Conservation (phyloP, 345 rosid genomes). For the Aethionema arabicum region DNA sequence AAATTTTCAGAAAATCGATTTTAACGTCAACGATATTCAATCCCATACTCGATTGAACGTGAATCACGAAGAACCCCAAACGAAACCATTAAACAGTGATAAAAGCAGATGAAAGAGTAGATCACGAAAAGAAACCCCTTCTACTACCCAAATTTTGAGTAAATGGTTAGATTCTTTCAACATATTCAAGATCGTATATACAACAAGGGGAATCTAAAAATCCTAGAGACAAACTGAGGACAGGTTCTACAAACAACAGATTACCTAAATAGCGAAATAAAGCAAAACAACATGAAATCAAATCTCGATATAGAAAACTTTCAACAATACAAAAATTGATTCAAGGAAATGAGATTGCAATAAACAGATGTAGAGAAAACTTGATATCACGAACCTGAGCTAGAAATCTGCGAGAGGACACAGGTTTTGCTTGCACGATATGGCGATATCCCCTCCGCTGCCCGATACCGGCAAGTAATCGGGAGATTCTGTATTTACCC, state of each 20-base stretch:
- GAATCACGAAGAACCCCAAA: slow-evolving; percentile 5
- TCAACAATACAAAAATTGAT: too few species aligned
- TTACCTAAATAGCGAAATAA: background rate
- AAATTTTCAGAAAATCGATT: slow-evolving; percentile 21
- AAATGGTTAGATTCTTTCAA: too few species aligned
- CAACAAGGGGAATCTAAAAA: too few species aligned
- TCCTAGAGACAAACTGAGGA: too few species aligned
- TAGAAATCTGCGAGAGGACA: background rate
- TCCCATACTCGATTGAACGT: background rate
- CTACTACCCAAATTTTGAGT: too few species aligned
- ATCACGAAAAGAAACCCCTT: too few species aligned
- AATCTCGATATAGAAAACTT: background rate
- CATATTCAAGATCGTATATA: too few species aligned
- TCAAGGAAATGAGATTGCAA: too few species aligned
- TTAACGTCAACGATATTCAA: slow-evolving; percentile 7
- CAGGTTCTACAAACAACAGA: background rate
- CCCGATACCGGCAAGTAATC: background rate
- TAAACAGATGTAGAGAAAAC: background rate
- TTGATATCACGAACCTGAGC: slow-evolving; percentile 27
- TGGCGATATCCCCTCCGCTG: slow-evolving; percentile 7
- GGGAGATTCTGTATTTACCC: slow-evolving; percentile 2
- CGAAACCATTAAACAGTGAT: background rate
- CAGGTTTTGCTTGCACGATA: background rate
- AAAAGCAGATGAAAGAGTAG: too few species aligned
- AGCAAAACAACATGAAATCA: slow-evolving; percentile 3